Conservation (phyloP, 2,329 filamentous ascomycete genomes). For the Triangularia setosa region DNA sequence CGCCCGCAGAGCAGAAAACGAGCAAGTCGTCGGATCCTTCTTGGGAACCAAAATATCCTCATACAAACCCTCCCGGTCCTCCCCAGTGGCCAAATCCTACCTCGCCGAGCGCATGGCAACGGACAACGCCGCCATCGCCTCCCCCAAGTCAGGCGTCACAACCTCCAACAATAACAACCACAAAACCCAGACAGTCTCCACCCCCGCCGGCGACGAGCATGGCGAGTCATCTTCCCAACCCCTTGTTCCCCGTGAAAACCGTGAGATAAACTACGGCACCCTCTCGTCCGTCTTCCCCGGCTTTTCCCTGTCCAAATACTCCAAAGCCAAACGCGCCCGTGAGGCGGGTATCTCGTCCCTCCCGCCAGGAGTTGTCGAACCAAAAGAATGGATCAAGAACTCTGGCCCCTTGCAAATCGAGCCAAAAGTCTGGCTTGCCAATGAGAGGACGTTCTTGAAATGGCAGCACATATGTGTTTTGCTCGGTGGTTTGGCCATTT, state of each 20-base stretch:
- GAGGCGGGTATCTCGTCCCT: constrained; percentile 46
- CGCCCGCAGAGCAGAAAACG: constrained; percentile 77
- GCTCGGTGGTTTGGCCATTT: constrained; percentile 77
- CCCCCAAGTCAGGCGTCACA: constrained; percentile 14
- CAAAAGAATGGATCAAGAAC: constrained; percentile 89
- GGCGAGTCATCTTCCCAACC: constrained; percentile 9
- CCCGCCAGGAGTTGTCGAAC: constrained; percentile 84
- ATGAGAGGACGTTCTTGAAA: constrained; percentile 96
- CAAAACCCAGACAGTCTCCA: background rate
- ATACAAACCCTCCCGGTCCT: constrained; percentile 60
- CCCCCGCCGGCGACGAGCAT: constrained; percentile 12
- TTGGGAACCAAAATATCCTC: constrained; percentile 57
- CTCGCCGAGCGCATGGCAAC: constrained; percentile 52
- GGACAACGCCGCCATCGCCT: constrained; percentile 35
- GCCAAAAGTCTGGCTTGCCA: constrained; percentile 97
- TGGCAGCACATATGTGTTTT: constrained; percentile 95
- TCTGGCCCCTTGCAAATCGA: constrained; percentile 87
- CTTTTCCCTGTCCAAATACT: constrained; percentile 78
- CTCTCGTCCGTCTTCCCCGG: constrained; percentile 73
- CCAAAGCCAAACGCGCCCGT: constrained; percentile 50
- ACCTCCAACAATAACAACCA: constrained; percentile 22
- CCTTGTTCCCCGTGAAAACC: constrained; percentile 8
- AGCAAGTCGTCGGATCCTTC: constrained; percentile 84
- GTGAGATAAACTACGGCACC: constrained; percentile 45
- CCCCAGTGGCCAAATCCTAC: constrained; percentile 64